Evolutionary conservation across 768 basidiomycete species (phyloP), one percentile per base, ranked within the genome.

Genomic region (Naematelia encephala): DNA sequence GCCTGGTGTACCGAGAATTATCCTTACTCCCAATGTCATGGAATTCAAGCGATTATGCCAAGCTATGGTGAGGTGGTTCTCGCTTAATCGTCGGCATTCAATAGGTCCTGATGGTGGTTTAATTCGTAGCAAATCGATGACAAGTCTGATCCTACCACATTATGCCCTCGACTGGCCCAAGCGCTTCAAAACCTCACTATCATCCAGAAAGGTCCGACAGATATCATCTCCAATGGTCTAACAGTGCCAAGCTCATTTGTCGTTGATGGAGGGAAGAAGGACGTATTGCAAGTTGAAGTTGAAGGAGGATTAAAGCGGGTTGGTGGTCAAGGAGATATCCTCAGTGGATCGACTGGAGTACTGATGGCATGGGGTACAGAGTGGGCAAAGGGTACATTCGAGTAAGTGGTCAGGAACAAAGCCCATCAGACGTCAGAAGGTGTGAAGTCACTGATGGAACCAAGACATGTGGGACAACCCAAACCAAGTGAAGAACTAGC

Each of bases 351-450:
- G 45, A 87, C 91, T 10, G 96, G 92, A 0, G 84, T 91, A 1
- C 84, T 96, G 74, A 80, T 98, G 66, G 93, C 93, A 3, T 99
- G 96, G 94, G 91, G 89, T 3, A 89, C 88, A 74, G 91, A 89
- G 68, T 98, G 89, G 74, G 91, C 93, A 70, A 84, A 85, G 45
- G 89, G 91, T 14, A 84, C 82, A 1, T 91, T 87, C 65, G 87
- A 87, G 90, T 91, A 69, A 68, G 83, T 72, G 19, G 3, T 3
- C 19, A 26, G 25, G 19, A 23, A 50, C 47, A 12, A 29, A 54
- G 8, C 14, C 27, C 10, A 43, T 11, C 14, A 8, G 22, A 39
- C 25, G n/a, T 39, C 34, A 39, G 34, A 8, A 16, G 34, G 8
- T 8, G 34, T 16, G 16, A 8, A 39, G 34, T 8, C 16, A 39